Base-by-base conservation (phyloP, 345 rosid species). In the Gossypium mustelinum region DNA sequence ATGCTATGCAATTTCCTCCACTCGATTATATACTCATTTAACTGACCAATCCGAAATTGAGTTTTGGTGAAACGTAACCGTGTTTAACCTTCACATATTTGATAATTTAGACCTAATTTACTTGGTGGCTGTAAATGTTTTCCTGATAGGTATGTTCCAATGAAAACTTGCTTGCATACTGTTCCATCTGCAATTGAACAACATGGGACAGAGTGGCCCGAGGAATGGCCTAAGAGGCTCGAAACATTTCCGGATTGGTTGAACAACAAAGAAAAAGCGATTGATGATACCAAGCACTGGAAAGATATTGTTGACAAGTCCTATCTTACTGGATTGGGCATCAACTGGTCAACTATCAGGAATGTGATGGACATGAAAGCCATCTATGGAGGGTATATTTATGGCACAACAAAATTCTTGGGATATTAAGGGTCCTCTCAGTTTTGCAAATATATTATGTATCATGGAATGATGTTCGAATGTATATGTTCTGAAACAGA, bases 281-380 rank as follows among this genome's bases (percentile, higher is more conserved):
- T 81, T 62, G 85, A 84, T 12, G 97, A 92, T 59, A 73, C 89
- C 70, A 82, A 82, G 52, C 97, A 82, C 79, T 94, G 98, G 98
- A 89, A 85, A 82, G 89, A 87, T 78, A 81, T 94, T 70, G 85
- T 88, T 25, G 80, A 91, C 65, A 89, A 92, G 78, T 92, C 98
- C 56, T 94, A 94, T 85, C 86, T 91, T 74, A 77, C 86, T 4
- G 97, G 98, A 70, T 62, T 94, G 75, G 97, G 97, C 8, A 88
- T 94, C 18, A 92, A 92, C 81, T 94, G 98, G 98, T 87, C 89
- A 52, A 89, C 77, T 62, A 79, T 94, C 78, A 81, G 89, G 73
- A 90, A 92, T 76, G 86, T 94, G 61, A 90, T 92, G 95, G 98
- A 94, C 90, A 94, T 92, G 98, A 94, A 89, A 84, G 88, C 97